Base-by-base conservation (phyloP, 176 grass and related monocot species). In the Neostapfia colusana region DNA sequence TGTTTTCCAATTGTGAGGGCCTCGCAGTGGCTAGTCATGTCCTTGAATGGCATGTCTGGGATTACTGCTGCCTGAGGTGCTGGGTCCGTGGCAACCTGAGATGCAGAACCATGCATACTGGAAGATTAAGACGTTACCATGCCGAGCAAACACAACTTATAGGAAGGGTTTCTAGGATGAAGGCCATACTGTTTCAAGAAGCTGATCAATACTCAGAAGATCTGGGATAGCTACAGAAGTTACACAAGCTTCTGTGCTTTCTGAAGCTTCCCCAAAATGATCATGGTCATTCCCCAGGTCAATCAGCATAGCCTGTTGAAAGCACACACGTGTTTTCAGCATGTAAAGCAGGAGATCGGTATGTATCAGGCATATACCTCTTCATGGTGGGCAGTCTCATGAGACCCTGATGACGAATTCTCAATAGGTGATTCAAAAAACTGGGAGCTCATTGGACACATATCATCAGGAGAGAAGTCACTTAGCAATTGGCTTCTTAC, bases 391-490 rank as follows among this genome's bases (percentile, higher is more conserved):
- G 23, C 69, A 46, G 86, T 80, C 46, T 85, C 82, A 69, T 90
- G 51, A 56, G 79, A 85, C 26, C 72, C 82, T 79, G 70, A 83
- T 76, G 67, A 69, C 39, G 75, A 59, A 80, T 84, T 50, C 34
- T 89, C 82, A 60, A 21, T 17, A 45, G 34, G 24, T 65, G 65
- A 60, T 87, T 92, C 92, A 65, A 90, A 84, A 55, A 90, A 95
- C 10, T 88, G 92, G 63, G 82, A 65, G 62, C 85, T 85, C 67
- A 89, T 80, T 63, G 96, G 96, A 48, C 96, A 92, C 75, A 95
- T 79, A 62, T 95, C 96, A 87, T 99, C 92, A 5, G 96, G 96
- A 21, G 85, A 85, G 83, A 99, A 99, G 66, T 99, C 92, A 78
- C 83, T 90, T 72, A 95, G 65, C 63, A 99, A 80, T 81, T 88